phyloP scores from a whole-genome alignment of 768 basidiomycete species.

The Suillus subalutaceus region DNA sequence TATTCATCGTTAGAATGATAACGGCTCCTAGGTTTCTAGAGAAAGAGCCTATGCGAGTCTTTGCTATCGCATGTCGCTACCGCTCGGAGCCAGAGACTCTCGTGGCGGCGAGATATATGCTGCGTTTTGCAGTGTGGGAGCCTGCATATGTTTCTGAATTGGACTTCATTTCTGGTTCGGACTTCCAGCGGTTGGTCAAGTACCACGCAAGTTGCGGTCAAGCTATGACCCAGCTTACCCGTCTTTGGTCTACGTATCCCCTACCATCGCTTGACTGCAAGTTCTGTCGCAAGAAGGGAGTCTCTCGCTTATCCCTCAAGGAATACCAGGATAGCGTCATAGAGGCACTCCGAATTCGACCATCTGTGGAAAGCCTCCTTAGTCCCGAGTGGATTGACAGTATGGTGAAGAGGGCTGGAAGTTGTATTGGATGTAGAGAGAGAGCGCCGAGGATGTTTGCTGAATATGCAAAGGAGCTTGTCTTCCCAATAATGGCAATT shows the following conservation, averaged over 20 bases:
- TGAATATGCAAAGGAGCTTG: conserved; percentile 32
- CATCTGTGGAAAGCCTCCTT: conserved; percentile 33
- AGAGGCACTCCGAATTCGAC: conserved; percentile 34
- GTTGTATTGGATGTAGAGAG: conserved; percentile 31
- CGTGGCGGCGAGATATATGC: conserved; percentile 40
- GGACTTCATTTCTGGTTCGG: conserved; percentile 39
- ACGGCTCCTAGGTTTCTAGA: conserved; percentile 35
- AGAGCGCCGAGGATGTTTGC: conserved; percentile 34
- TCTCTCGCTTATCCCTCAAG: conserved; percentile 34
- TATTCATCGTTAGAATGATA: conserved; percentile 35
- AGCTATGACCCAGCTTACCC: conserved; percentile 36
- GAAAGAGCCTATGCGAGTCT: conserved; percentile 39
- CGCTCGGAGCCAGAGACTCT: conserved; percentile 36
- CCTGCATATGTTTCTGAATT: conserved; percentile 38
- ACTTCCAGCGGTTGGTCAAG: conserved; percentile 39
- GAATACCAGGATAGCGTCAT: conserved; percentile 37
- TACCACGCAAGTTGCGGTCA: conserved; percentile 38
- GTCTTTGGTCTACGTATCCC: conserved; percentile 34
- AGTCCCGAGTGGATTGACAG: conserved; percentile 34
- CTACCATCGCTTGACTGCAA: conserved; percentile 37
- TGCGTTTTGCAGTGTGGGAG: conserved; percentile 38
- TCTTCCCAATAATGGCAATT: conserved; percentile 29
- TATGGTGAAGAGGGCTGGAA: conserved; percentile 33
- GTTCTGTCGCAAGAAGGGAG: conserved; percentile 37
- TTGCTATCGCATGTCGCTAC: conserved; percentile 41